phyloP scores from a whole-genome alignment of 257 asterid species.

The Phtheirospermum japonicum region DNA sequence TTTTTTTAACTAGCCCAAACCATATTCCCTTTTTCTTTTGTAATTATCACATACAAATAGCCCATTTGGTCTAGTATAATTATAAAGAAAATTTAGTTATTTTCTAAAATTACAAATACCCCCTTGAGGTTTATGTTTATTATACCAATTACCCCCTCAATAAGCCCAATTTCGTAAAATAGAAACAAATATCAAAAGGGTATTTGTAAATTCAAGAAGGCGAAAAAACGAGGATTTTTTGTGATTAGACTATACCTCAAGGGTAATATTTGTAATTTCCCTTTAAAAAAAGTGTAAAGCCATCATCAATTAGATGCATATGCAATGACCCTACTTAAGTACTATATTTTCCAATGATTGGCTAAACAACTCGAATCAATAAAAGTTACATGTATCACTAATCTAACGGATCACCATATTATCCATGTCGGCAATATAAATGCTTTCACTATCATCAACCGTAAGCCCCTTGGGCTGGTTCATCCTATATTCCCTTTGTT shows the following conservation, averaged over 20 bases:
- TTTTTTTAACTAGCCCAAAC: too few species aligned
- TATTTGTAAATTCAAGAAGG: background rate
- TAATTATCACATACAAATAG: background rate
- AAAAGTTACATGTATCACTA: conserved; percentile 66
- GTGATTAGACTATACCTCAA: background rate
- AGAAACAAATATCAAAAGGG: too few species aligned
- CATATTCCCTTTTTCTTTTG: too few species aligned
- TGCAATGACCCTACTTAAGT: too few species aligned
- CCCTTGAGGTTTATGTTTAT: too few species aligned
- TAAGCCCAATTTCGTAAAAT: background rate
- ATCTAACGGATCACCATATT: conserved; percentile 93
- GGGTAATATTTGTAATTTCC: background rate
- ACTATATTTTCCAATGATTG: background rate
- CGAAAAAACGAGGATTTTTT: background rate
- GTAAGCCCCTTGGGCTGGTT: conserved; percentile 94
- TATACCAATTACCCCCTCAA: too few species aligned
- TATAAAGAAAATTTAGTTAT: too few species aligned
- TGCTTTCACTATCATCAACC: conserved; percentile 79
- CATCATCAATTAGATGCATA: too few species aligned
- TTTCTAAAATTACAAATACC: too few species aligned
- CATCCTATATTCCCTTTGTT: conserved; percentile 74
- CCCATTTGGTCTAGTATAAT: background rate
- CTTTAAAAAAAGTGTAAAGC: too few species aligned
- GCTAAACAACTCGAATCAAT: conserved; percentile 8
- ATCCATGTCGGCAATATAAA: conserved; percentile 82